These are phyloP conservation scores for Populus hybrid DNA, from an alignment of 441 rosid genomes.

Conservation along the genomic window DNA sequence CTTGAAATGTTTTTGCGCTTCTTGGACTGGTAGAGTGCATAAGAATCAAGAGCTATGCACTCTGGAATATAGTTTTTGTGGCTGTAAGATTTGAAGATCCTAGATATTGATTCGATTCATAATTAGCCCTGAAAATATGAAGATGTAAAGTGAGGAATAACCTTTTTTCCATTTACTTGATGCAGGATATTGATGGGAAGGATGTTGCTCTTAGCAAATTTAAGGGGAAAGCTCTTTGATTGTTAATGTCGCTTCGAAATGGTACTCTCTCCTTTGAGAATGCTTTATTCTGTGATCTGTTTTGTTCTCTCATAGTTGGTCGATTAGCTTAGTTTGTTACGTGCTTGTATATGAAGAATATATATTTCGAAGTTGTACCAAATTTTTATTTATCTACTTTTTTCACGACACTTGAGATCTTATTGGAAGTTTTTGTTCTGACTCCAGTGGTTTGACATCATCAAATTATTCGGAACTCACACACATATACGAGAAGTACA, in stretches of 20 bases:
- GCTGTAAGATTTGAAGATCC: neutral
- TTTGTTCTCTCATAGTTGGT: neutral
- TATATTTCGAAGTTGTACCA: neutral
- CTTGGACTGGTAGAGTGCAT: neutral
- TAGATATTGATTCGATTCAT: neutral
- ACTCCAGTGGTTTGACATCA: slow-evolving; percentile 74
- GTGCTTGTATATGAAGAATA: neutral
- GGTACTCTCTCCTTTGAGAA: slow-evolving; percentile 37
- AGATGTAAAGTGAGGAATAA: neutral
- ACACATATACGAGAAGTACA: slow-evolving; percentile 75
- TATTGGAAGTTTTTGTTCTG: slow-evolving; percentile 21
- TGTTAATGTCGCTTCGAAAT: slow-evolving; percentile 92
- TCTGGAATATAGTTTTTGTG: neutral
- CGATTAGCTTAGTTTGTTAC: neutral
- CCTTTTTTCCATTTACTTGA: neutral
- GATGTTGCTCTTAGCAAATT: slow-evolving; percentile 72
- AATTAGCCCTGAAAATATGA: neutral
- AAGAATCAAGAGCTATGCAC: neutral
- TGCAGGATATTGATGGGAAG: slow-evolving; percentile 85
- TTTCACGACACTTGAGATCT: slow-evolving; percentile 16
- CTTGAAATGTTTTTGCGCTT: neutral
- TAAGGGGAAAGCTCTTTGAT: slow-evolving; percentile 82
- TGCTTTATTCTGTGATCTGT: neutral
- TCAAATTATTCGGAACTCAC: slow-evolving; percentile 87
- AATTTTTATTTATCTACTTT: neutral